phyloP scores from a whole-genome alignment of 352 stramenopile species.

The Globisporangium viniferum region DNA sequence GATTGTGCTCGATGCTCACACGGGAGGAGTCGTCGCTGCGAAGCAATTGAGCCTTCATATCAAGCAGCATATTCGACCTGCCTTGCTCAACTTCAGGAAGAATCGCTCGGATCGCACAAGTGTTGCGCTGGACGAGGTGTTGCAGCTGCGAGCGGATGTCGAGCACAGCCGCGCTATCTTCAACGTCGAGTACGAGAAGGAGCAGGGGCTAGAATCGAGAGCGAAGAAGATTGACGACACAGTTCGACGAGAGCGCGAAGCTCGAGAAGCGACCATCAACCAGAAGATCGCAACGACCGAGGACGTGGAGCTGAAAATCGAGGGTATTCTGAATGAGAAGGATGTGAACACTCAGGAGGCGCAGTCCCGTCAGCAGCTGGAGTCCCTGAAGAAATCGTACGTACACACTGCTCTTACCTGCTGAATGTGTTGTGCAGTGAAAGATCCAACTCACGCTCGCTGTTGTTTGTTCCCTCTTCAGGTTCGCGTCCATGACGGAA shows the following conservation, averaged over 20 bases:
- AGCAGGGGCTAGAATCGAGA: constrained; percentile 41
- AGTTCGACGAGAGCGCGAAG: constrained; percentile 51
- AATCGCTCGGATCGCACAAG: constrained; percentile 54
- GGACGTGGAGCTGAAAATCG: constrained; percentile 73
- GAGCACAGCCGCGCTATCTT: constrained; percentile 49
- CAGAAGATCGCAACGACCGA: constrained; percentile 51
- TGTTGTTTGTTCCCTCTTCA: constrained; percentile 19
- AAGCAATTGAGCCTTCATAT: constrained; percentile 56
- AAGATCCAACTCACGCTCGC: constrained; percentile 5
- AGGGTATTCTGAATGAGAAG: constrained; percentile 58
- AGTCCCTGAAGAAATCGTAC: constrained; percentile 56
- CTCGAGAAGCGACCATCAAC: constrained; percentile 33
- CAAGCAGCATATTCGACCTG: constrained; percentile 55
- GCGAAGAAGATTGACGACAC: constrained; percentile 58
- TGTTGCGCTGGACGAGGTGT: constrained; percentile 50
- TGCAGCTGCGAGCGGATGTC: constrained; percentile 54
- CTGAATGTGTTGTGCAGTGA: too few relatives aligned
- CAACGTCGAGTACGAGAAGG: constrained; percentile 47
- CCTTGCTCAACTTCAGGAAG: constrained; percentile 58
- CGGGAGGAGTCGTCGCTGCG: constrained; percentile 56
- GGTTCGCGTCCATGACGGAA: constrained; percentile 45
- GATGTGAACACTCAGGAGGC: constrained; percentile 45
- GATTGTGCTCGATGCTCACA: constrained; percentile 62
- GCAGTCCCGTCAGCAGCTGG: constrained; percentile 35
- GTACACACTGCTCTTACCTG: constrained; percentile 10